phyloP scores from a whole-genome alignment of 371 early-diverging fungal species.

The Antonospora locustae region DNA sequence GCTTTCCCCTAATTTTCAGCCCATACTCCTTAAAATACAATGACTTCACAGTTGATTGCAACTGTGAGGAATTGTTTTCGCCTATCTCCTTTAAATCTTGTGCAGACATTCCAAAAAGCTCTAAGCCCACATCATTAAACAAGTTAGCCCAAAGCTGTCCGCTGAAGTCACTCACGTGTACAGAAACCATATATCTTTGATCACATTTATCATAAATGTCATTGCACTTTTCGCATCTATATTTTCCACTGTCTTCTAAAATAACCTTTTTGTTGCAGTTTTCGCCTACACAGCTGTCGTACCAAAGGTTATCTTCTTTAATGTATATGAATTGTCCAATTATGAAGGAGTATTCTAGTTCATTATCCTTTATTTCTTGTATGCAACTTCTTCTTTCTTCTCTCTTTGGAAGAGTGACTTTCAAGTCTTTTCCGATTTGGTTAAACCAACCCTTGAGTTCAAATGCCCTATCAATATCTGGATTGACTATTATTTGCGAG shows the following conservation, averaged over 20 bases:
- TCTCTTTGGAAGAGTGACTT: conserved; percentile 20
- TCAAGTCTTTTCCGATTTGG: conserved; percentile 33
- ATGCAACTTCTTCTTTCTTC: conserved; percentile 23
- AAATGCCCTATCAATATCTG: conserved; percentile 41
- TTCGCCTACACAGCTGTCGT: conserved; percentile 37
- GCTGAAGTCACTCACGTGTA: conserved; percentile 42
- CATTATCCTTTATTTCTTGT: conserved; percentile 36
- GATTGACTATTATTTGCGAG: conserved; percentile 40
- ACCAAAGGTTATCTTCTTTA: conserved; percentile 44
- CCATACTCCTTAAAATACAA: conserved; percentile 21
- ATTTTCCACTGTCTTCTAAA: conserved; percentile 32
- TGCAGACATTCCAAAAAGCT: conserved; percentile 38
- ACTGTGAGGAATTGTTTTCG: conserved; percentile 20
- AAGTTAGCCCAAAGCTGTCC: conserved; percentile 44
- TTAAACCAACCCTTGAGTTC: conserved; percentile 51
- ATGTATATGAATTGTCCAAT: conserved; percentile 36
- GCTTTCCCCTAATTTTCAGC: conserved; percentile 31
- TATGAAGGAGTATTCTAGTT: conserved; percentile 34
- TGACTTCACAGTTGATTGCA: conserved; percentile 23
- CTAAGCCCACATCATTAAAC: conserved; percentile 46
- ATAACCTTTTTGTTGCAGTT: conserved; percentile 52
- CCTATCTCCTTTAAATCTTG: conserved; percentile 31
- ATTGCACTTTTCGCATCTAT: conserved; percentile 53
- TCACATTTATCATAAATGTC: conserved; percentile 37
- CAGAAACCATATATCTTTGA: conserved; percentile 38